Evolutionary conservation across 768 basidiomycete species (phyloP), one percentile per base, ranked within the genome.

Genomic region (Tulasnella sp.): DNA sequence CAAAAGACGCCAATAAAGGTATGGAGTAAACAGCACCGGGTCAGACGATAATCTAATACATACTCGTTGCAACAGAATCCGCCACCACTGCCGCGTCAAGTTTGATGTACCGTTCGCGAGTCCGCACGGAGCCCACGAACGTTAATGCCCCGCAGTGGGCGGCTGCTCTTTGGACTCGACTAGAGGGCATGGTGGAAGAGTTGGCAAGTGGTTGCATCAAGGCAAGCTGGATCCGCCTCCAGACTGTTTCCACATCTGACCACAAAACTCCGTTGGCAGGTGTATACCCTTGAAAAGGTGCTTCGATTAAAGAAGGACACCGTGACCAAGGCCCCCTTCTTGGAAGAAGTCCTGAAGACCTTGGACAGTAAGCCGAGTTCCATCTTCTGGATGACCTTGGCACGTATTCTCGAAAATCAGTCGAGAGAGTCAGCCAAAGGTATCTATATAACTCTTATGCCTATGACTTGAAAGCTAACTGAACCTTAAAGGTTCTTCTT

Each of bases 231-330:
- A 19, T 19, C 51, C 12, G 25, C 12, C 60, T 27, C 43, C 25
- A 27, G 30, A 1, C 52, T 21, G 2, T 8, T 27, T 4, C 1
- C 31, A 24, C n/a, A 50, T 24, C 11, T 22, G n/a, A 52, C 49
- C 38, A 0, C 3, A 49, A 21, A 29, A 19, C 53, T 48, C 55
- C 24, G 25, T 24, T 22, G 34, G 3, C 24, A 92, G 91, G 90
- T 98, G 4, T 94, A 98, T 70, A 87, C 86, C 0, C 79, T 99
- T 4, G 94, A 98, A 71, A 96, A 92, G 67, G 94, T 98, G 1
- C 74, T 98, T 34, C 82, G 80, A 66, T 70, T 94, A 66, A 97
- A 97, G 74, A 85, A 80, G 69, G 93, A 98, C 67, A 75, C 84
- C 0, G 73, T 78, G 31, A 83, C 87, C 0, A 85, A 89, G 60